phyloP scores from a whole-genome alignment of 495 filamentous ascomycete species.

The Tuber melanosporum region DNA sequence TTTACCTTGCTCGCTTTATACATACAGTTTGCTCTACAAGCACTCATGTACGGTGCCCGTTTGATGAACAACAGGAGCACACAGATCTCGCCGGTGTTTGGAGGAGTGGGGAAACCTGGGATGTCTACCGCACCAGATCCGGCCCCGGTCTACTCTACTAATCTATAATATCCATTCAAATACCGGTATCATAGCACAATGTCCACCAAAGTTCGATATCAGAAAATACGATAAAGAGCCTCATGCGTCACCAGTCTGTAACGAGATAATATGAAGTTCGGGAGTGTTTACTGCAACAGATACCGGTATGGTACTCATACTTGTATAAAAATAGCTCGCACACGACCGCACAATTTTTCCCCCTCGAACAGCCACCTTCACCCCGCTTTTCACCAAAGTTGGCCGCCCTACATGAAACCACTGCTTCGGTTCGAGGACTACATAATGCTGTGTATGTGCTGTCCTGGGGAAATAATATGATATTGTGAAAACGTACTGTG shows the following conservation, averaged over 20 bases:
- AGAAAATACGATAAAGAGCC: neutral
- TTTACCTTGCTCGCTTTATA: neutral
- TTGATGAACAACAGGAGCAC: neutral
- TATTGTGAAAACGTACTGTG: neutral
- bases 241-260: neutral
- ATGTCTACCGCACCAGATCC: neutral
- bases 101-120: neutral
- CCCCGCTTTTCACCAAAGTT: neutral
- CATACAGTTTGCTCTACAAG: neutral
- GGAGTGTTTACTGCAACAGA: neutral
- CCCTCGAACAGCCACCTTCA: neutral
- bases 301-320: too few relatives aligned
- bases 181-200: neutral
- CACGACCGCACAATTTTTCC: neutral
- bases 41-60: neutral
- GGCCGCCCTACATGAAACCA: neutral
- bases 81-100: neutral
- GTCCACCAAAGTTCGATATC: neutral
- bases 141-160: neutral
- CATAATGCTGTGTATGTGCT: slow-evolving; percentile 1
- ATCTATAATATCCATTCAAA: neutral
- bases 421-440: neutral
- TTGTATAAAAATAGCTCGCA: neutral
- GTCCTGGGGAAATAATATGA: neutral
- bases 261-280: neutral